Percentiles rank a stretch among this genome's conserved stretches.
Evolutionary conservation across 805 yeast genomes (phyloP).

Genomic region (Dipodascopsis uninucleata): DNA sequence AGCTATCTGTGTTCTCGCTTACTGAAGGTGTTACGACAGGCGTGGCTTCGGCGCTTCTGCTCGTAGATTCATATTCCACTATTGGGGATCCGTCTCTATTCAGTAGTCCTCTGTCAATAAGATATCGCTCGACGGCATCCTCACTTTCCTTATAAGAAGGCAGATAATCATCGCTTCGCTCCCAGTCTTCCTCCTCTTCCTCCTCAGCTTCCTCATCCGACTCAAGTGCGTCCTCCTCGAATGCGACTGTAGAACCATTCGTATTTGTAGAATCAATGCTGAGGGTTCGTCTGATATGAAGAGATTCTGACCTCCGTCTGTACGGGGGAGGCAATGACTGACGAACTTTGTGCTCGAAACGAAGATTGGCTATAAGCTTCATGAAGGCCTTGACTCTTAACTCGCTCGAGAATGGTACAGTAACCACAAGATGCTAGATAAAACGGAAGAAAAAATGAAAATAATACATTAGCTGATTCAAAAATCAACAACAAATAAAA

Average conservation of each 20-base stretch:
- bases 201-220: constrained; percentile 19
- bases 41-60: constrained; percentile 7
- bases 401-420: constrained; percentile 33
- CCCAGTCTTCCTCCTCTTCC: constrained; percentile 27
- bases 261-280: constrained; percentile 3
- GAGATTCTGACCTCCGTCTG: constrained; percentile 24
- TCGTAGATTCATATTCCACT: constrained; percentile 9
- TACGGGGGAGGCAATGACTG: constrained; percentile 35
- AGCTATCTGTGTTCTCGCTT: too few relatives aligned
- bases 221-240: background rate
- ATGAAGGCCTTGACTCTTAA: constrained; percentile 31
- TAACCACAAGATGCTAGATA: constrained; percentile 24
- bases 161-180: constrained; percentile 19
- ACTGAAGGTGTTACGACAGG: too few relatives aligned
- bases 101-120: constrained; percentile 25
- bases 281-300: constrained; percentile 12
- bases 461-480: background rate
- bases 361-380: constrained; percentile 33
- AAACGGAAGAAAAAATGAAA: too few relatives aligned
- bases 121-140: constrained; percentile 26
- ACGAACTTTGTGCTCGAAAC: constrained; percentile 36
- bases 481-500: background rate
- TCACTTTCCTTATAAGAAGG: constrained; percentile 26
- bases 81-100: constrained; percentile 23
- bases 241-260: background rate